These are phyloP conservation scores for Pulveroboletus sp. DNA, from an alignment of 768 basidiomycete species.

Conservation along the genomic window DNA sequence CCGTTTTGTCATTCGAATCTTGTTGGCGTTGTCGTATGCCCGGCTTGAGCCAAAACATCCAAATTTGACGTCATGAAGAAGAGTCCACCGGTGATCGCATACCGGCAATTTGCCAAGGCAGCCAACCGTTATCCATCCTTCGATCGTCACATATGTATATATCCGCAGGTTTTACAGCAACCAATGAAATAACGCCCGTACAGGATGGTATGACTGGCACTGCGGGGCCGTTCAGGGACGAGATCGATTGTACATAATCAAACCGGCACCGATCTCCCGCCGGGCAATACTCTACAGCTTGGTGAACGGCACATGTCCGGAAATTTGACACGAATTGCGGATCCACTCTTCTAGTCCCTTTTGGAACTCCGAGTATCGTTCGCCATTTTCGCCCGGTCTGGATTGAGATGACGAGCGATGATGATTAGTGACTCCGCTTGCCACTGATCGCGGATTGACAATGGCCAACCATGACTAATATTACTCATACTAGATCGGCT, in stretches of 20 bases:
- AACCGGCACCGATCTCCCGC: neutral
- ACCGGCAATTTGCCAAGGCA: neutral
- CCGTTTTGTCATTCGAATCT: neutral
- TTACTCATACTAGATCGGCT: neutral
- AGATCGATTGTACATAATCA: no score
- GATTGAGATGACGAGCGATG: neutral
- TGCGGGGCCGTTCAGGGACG: neutral
- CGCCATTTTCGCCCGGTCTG: no score
- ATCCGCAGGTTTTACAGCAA: neutral
- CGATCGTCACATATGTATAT: neutral
- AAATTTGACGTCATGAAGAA: no score
- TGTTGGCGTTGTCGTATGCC: neutral
- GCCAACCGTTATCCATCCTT: neutral
- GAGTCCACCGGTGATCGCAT: neutral
- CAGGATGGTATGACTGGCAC: constrained; percentile 19
- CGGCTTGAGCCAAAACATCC: no score
- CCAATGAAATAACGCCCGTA: constrained; percentile 22
- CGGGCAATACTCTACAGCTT: constrained; percentile 22
- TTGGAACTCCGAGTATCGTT: no score
- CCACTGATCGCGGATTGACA: constrained; percentile 4
- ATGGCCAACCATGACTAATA: neutral
- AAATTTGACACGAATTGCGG: constrained; percentile 2
- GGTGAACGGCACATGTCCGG: constrained; percentile 11
- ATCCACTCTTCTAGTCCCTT: neutral
- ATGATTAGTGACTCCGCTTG: neutral